Conservation (phyloP, 306 rosid genomes). For the Rosa chinensis region DNA sequence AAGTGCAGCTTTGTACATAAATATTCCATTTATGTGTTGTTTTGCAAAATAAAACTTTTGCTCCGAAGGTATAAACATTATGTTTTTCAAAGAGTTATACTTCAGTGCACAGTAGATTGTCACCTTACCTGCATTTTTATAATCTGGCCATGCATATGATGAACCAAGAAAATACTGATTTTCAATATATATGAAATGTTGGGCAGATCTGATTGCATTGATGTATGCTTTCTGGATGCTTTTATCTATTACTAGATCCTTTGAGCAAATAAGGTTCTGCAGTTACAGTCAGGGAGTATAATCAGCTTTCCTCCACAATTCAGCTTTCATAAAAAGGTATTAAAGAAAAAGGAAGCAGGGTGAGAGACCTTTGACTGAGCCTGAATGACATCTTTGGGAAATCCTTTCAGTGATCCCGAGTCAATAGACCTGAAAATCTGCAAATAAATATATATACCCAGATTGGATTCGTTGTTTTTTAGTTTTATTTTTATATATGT, state of each 20-base stretch:
- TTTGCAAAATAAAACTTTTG: not conserved
- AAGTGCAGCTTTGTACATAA: not conserved
- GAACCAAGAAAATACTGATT: slow-evolving; percentile 95
- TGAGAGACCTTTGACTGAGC: slow-evolving; percentile 52
- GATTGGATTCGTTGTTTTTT: slow-evolving; percentile 8
- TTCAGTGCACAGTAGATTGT: slow-evolving; percentile 18
- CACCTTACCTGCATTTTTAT: slow-evolving; percentile 75
- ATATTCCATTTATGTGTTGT: not conserved
- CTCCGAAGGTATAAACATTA: not conserved
- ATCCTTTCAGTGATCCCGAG: slow-evolving; percentile 87
- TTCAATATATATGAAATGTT: slow-evolving; percentile 87
- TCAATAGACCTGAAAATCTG: slow-evolving; percentile 96
- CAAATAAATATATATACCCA: slow-evolving; percentile 20
- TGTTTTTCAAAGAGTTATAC: not conserved
- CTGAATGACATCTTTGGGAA: slow-evolving; percentile 51
- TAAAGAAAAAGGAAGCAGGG: slow-evolving; percentile 15
- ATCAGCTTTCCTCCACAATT: slow-evolving; percentile 9
- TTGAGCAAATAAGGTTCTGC: slow-evolving; percentile 87
- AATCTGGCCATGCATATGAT: slow-evolving; percentile 87
- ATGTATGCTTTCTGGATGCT: slow-evolving; percentile 93
- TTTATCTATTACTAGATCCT: slow-evolving; percentile 68
- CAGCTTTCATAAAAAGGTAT: not conserved
- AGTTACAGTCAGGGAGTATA: slow-evolving; percentile 28
- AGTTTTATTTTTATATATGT: not conserved
- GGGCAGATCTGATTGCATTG: slow-evolving; percentile 97